Conservation (phyloP, 495 filamentous ascomycete genomes). For the Friedmanniomyces endolithicus region DNA sequence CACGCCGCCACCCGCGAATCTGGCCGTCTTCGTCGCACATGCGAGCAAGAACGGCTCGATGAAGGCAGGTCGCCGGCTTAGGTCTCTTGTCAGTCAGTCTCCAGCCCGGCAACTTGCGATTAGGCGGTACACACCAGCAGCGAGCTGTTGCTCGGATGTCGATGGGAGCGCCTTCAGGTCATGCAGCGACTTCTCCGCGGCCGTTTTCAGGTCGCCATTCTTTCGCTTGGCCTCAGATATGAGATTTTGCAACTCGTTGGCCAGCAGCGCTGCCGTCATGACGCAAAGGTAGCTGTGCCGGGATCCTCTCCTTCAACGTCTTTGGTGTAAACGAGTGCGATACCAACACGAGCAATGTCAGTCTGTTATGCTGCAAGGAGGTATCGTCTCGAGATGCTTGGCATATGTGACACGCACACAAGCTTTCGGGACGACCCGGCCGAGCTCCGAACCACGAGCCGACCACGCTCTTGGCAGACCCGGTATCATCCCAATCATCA, state of each 20-base stretch:
- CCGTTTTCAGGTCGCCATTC: slow-evolving; percentile 75
- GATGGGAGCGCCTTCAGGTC: slow-evolving; percentile 71
- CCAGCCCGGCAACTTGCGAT: not conserved
- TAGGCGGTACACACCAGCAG: slow-evolving; percentile 51
- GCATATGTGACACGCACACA: not conserved
- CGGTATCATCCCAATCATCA: not conserved
- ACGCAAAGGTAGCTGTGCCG: not conserved
- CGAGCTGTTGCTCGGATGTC: slow-evolving; percentile 69
- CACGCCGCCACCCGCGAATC: slow-evolving; percentile 73
- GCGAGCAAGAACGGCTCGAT: slow-evolving; percentile 87
- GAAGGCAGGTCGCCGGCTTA: slow-evolving; percentile 67
- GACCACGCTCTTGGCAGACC: not conserved
- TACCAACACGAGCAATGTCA: not conserved
- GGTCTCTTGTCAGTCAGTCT: slow-evolving; percentile 46
- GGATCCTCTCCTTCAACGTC: not conserved
- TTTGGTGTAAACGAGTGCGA: not conserved
- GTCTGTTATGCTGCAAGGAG: not conserved
- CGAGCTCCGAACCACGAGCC: not conserved
- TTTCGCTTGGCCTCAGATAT: slow-evolving; percentile 94
- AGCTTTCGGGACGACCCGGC: not conserved
- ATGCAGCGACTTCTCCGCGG: slow-evolving; percentile 83
- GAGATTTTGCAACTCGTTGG: slow-evolving; percentile 77
- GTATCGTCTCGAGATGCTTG: not conserved
- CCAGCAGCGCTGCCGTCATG: slow-evolving; percentile 89
- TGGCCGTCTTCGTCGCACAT: slow-evolving; percentile 76